Evolutionary conservation across 176 grass and related monocot genomes (phyloP), one percentile per base, ranked within the genome.

Genomic region (Rhipidocladum racemiflorum): DNA sequence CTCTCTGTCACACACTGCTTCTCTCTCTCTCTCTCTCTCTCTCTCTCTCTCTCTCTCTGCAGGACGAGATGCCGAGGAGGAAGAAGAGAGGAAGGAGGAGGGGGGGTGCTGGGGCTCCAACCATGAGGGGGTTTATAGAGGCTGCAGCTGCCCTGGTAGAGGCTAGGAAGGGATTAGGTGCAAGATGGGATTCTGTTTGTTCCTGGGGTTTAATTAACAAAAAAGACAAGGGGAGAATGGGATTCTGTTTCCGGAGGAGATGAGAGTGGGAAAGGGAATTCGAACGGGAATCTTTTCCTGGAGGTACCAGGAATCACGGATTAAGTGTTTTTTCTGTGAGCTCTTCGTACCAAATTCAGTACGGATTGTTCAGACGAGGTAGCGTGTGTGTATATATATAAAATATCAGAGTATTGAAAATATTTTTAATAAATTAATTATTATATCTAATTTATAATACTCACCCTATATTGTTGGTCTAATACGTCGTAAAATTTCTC

Each of bases 111-210:
- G 81, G 51, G 10, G 76, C 53, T 75, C 62, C 59, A 71, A 60
- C 12, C 38, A 9, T 18, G 3, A 2, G 48, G 16, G 78, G 57
- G 66, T 86, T 90, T 86, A 89, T 85, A 83, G 81, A 50, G 69
- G 20, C 56, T 6, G 25, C 50, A 11, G 9, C 59, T 61, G 59
- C 25, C 2, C 12, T 15, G 25, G 23, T 15, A 74, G 4, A 5
- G 55, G 29, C n/a, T n/a, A n/a, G 53, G 54, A 10, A 1, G 12
- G 68, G 79, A 30, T 29, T 36, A 21, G 51, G 66, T 5, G 11
- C 23, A 27, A 14, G 10, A 12, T 59, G 68, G 79, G 62, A 46
- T 28, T 70, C 68, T 14, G 0, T 9, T 15, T 7, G 10, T 13
- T 24, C 56, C 56, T 12, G 23, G 10, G 56, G 23, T 59, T 59